Base-by-base conservation (phyloP, 2,329 filamentous ascomycete genomes). In the Alternaria infectoria region DNA sequence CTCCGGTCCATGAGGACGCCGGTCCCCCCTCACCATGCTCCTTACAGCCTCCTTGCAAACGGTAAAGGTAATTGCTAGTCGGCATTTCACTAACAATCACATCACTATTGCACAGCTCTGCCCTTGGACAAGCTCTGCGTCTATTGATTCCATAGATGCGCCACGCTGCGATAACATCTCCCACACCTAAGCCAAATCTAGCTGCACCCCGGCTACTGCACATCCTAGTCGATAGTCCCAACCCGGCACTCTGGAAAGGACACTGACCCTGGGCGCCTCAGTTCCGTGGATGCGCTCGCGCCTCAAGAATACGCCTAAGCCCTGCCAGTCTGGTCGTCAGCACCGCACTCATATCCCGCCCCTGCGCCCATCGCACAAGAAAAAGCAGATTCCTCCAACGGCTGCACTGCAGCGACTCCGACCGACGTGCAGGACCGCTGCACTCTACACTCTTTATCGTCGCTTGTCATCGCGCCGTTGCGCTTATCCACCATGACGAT, bases 401-500 rank as follows among this genome's bases (percentile, higher is more conserved):
- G 46, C 63, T 59, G 62, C 63, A 62, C 59, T 51, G 61, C 67
- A 59, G 61, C 69, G 47, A 63, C 66, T 68, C 57, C 66, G 28
- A 61, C 64, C 57, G 63, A 63, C 65, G 61, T 66, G 69, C 70
- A 71, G 69, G 61, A 61, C 61, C 44, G 62, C 69, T 72, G 68
- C 70, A 59, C 25, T 58, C 28, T 26, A 36, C 32, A 9, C 57
- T 62, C 59, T 63, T 58, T 44, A 40, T 62, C 47, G 44, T 50
- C 25, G 40, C 30, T 47, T 40, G 59, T 61, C 23, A 36, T 49
- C 60, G 46, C 62, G 45, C 65, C 52, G 26, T 45, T 21, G 57
- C 57, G 47, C 59, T 32, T 23, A 21, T 32, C 49, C 57, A 65
- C 49, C 57, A 77, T 78, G 77, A 70, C 69, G 13, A 65, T 74